Base-by-base conservation (phyloP, 148 eudicot species). In the Mesembryanthemum crystallinum region DNA sequence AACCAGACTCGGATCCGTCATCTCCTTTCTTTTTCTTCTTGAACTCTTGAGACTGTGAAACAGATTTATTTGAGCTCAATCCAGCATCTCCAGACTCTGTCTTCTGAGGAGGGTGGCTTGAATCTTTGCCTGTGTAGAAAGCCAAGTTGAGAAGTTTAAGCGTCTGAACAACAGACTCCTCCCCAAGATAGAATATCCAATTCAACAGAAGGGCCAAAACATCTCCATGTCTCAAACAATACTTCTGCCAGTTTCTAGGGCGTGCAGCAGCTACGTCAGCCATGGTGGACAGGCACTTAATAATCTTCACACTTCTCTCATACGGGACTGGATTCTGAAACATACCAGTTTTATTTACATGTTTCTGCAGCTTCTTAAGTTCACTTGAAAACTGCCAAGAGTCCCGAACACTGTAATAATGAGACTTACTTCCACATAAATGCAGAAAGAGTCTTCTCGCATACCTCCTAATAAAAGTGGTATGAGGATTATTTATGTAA, bases 211-310 rank as follows among this genome's bases (percentile, higher is more conserved):
- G 91, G 47, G 93, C 83, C 37, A 96, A 82, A 74, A 96, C 88
- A 79, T 96, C 99, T 30, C 84, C 88, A 86, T 96, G 89, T 85
- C 89, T 87, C 83, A 91, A 81, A 83, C 98, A 91, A 78, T 92
- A 92, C 83, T 96, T 96, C 83, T 96, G 99, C 99, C 99, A 96
- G 77, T 96, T 96, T 78, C 99, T 86, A 76, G 98, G 99, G 66
- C 99, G 92, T 67, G 99, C 90, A 79, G 91, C 84, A 82, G 99
- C 94, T 65, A 96, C 98, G 85, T 96, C 99, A 75, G 98, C 94
- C 84, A 96, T 85, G 33, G 93, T 86, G 64, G 95, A 81, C 83
- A 96, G 82, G 73, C 94, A 91, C 75, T 93, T 96, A 55, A 96
- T 90, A 52, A 92, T 87, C 83, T 96, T 96, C 39, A 92, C 99